A percentile compares a stretch with the other conserved stretches of the same genome.
Conservation (phyloP, 805 yeast genomes). For the Myxozyma geophila region DNA sequence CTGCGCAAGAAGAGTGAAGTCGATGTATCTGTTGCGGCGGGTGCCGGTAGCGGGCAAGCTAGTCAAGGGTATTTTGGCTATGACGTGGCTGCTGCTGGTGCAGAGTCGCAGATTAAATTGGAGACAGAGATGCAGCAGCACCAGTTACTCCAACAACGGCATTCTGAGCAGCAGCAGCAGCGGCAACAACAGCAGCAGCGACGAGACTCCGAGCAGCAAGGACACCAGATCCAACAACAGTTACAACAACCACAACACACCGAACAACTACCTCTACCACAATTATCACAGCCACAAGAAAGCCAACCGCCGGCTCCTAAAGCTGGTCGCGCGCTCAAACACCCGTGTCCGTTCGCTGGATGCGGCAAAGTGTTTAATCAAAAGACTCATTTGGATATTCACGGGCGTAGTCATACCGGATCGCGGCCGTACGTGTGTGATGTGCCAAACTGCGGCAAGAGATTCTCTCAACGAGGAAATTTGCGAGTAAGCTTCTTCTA, state of each 20-base stretch:
- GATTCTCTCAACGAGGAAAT: conserved; percentile 90
- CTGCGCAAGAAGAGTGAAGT: conserved; percentile 40
- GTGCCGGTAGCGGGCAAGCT: background rate
- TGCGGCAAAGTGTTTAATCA: conserved; percentile 84
- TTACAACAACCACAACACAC: too few species aligned
- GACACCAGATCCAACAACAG: too few species aligned
- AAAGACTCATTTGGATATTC: conserved; percentile 90
- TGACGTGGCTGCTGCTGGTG: background rate
- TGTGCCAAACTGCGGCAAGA: conserved; percentile 65
- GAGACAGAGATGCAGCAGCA: background rate
- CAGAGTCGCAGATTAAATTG: background rate
- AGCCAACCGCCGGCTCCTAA: background rate
- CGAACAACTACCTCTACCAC: background rate
- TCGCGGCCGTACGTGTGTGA: conserved; percentile 80
- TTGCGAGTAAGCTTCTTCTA: conserved; percentile 49
- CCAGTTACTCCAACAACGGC: too few species aligned
- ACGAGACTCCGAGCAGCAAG: background rate
- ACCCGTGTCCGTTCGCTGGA: conserved; percentile 47
- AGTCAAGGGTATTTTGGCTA: background rate
- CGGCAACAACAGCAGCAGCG: background rate
- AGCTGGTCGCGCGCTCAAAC: conserved; percentile 1
- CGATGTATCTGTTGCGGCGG: background rate
- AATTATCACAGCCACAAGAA: conserved; percentile 46
- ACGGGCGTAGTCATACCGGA: conserved; percentile 84
- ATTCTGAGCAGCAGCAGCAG: too few species aligned